Percentiles rank a stretch among this genome's conserved stretches.
Evolutionary conservation across 352 stramenopile species (phyloP).

Genomic region (Globisporangium cederbergense): DNA sequence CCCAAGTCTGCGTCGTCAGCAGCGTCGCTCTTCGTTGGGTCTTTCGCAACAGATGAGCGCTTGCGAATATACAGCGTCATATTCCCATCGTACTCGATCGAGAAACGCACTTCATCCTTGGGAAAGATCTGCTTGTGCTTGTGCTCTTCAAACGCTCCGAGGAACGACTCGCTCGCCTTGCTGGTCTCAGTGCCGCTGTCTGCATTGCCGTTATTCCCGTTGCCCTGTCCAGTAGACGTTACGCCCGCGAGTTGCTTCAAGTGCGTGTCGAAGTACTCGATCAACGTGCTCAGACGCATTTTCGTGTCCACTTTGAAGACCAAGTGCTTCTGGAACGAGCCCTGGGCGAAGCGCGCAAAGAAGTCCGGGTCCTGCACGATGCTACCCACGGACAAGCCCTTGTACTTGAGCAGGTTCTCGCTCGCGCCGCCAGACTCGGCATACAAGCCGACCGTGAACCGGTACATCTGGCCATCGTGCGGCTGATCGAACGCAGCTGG

Average conservation of each 20-base stretch:
- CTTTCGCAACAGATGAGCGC: constrained; percentile 28
- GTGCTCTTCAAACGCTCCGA: constrained; percentile 29
- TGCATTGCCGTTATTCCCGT: constrained; percentile 6
- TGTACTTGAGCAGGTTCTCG: constrained; percentile 76
- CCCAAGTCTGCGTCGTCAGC: constrained; percentile 8
- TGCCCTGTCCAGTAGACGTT: constrained; percentile 3
- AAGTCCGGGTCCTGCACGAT: constrained; percentile 78
- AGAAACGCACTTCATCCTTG: constrained; percentile 55
- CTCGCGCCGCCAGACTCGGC: constrained; percentile 55
- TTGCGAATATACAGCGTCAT: constrained; percentile 47
- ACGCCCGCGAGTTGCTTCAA: constrained; percentile 27
- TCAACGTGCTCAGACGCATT: constrained; percentile 36
- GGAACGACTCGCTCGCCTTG: constrained; percentile 23
- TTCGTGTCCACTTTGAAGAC: constrained; percentile 61
- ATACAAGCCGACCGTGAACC: constrained; percentile 64
- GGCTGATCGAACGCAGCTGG: constrained; percentile 31
- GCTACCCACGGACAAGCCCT: constrained; percentile 71
- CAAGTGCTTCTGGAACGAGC: constrained; percentile 65
- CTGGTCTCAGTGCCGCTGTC: constrained; percentile 18
- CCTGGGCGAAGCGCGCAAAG: constrained; percentile 57
- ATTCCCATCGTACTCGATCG: constrained; percentile 36
- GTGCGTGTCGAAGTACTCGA: constrained; percentile 54
- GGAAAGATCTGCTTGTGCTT: constrained; percentile 27
- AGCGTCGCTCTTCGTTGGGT: constrained; percentile 18
- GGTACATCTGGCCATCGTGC: constrained; percentile 32